Evolutionary conservation across 148 eudicot genomes (phyloP).

Genomic region (Chenopodium formosanum): DNA sequence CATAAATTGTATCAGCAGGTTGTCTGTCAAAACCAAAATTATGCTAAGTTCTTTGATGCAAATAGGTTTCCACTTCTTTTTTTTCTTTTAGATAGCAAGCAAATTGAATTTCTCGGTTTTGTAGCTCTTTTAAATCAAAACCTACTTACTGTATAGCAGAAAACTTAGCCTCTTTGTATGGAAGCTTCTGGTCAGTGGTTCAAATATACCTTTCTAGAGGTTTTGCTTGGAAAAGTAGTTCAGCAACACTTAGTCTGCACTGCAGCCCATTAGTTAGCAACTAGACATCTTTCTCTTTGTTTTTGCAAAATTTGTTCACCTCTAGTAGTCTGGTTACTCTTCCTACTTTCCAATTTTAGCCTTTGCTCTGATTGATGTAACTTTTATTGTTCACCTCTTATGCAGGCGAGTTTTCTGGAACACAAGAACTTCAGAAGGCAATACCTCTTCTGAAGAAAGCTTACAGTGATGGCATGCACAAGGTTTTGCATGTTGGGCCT

Average conservation of each 20-base stretch:
- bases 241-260: background rate
- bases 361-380: background rate
- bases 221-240: background rate
- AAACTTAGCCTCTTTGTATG: background rate
- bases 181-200: background rate
- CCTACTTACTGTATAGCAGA: background rate
- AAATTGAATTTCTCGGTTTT: background rate
- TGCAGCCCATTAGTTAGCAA: background rate
- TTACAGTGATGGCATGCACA: conserved; percentile 75
- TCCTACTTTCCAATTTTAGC: background rate
- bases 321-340: background rate
- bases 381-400: background rate
- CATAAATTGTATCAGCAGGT: background rate
- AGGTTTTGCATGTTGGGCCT: conserved; percentile 92
- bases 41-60: background rate
- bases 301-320: background rate
- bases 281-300: background rate
- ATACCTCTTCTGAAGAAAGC: conserved; percentile 75
- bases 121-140: background rate
- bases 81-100: background rate
- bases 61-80: background rate
- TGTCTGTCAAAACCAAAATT: background rate
- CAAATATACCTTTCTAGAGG: background rate
- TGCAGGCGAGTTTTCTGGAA: conserved; percentile 73
- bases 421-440: conserved; percentile 61